phyloP scores from a whole-genome alignment of 2,329 filamentous ascomycete genomes.

The Triangularia verruculosa region DNA sequence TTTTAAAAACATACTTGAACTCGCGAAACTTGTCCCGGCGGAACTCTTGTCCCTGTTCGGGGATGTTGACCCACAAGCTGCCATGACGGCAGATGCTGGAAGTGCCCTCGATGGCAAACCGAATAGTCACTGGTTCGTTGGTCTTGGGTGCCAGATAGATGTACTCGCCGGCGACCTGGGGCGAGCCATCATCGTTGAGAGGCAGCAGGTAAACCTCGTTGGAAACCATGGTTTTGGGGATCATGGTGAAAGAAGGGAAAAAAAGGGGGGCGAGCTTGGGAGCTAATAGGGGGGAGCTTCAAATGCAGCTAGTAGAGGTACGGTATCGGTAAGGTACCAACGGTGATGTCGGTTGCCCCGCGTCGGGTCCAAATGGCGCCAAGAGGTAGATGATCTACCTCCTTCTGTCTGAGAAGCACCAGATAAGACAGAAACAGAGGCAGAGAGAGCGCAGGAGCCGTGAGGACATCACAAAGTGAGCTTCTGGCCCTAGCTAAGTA shows the following conservation, averaged over 20 bases:
- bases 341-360: slow-evolving; percentile 15
- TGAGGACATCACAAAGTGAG: slow-evolving; percentile 18
- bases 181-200: slow-evolving; percentile 89
- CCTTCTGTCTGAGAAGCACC: slow-evolving; percentile 18
- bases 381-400: slow-evolving; percentile 8
- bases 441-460: slow-evolving; percentile 23
- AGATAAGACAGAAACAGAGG: slow-evolving; percentile 22
- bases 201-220: slow-evolving; percentile 82
- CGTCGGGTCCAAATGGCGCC: slow-evolving; percentile 18
- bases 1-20: slow-evolving; percentile 66
- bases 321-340: slow-evolving; percentile 11
- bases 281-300: not conserved
- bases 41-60: slow-evolving; percentile 71
- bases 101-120: slow-evolving; percentile 89
- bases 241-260: slow-evolving; percentile 41
- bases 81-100: slow-evolving; percentile 94
- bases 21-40: slow-evolving; percentile 76
- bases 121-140: slow-evolving; percentile 70
- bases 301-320: not conserved
- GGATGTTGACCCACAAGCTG: slow-evolving; percentile 95
- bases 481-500: not conserved
- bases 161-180: slow-evolving; percentile 84
- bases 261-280: slow-evolving; percentile 9
- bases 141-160: slow-evolving; percentile 81
- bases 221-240: slow-evolving; percentile 60